phyloP scores from a whole-genome alignment of 768 basidiomycete species.

The Boletus tomentosulus region DNA sequence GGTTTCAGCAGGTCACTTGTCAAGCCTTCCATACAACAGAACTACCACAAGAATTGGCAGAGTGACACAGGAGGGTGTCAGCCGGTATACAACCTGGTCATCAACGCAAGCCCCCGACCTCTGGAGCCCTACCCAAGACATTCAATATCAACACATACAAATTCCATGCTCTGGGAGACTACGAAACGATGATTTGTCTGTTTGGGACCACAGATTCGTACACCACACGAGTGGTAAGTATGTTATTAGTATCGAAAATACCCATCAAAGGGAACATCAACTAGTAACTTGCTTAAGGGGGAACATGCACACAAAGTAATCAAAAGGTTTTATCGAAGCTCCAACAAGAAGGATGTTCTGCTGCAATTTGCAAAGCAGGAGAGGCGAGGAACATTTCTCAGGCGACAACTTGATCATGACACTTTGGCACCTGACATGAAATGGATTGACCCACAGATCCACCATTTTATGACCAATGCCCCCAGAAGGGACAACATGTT shows the following conservation, averaged over 20 bases:
- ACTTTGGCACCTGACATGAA: no score
- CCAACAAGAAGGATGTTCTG: constrained; percentile 14
- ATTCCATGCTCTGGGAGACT: constrained; percentile 25
- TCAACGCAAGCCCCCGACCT: no score
- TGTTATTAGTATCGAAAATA: no score
- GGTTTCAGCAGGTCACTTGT: neutral
- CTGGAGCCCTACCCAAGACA: no score
- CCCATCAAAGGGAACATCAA: no score
- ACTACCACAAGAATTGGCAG: neutral
- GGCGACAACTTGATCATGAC: neutral
- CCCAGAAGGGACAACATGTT: no score
- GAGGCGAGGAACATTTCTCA: neutral
- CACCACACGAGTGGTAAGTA: constrained; percentile 21
- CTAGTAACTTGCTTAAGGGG: no score
- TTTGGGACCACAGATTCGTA: constrained; percentile 26
- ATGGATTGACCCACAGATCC: no score
- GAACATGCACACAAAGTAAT: constrained; percentile 30
- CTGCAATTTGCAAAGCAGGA: no score
- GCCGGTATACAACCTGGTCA: no score
- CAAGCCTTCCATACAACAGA: neutral
- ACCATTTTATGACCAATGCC: no score
- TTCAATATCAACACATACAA: constrained; percentile 28
- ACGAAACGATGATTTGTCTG: constrained; percentile 9
- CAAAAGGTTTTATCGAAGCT: constrained; percentile 25
- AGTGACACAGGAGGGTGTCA: no score